Evolutionary conservation across 768 basidiomycete species (phyloP), one percentile per base, ranked within the genome.

Genomic region (Tricholoma sp.): DNA sequence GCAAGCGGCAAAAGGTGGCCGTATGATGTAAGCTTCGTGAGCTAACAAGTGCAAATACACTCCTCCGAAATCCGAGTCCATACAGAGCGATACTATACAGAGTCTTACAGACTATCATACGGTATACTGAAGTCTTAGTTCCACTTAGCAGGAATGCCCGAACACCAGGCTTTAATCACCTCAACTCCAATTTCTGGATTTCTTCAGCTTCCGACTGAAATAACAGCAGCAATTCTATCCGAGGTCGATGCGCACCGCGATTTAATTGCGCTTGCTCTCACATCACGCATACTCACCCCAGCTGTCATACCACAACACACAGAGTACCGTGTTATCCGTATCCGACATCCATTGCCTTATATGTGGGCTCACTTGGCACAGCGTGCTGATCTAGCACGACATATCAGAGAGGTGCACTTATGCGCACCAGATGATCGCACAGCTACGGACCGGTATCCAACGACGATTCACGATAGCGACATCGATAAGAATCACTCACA

Each of bases 321-420:
- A 18, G 72, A 81, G 58, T 81, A 82, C 65, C 76, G 80, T 50
- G 68, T 76, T 53, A 66, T 82, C 57, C 76, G 76, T 29, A 68
- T 76, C n/a, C 71, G 76, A 7, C 68, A 74, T 32, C 66, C 72
- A 1, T 62, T 68, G 47, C 74, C 76, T 12, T 64, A 67, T 17
- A 66, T 81, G 60, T 82, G 80, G 79, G 75, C 74, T 0, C 80
- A 81, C 61, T 74, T 82, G n/a, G 77, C 78, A 15, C 68, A 69
- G 48, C 74, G 79, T 24, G 66, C 74, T n/a, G 79, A 80, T 63
- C 71, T 81, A 6, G 68, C 79, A 42, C 70, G 78, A 41, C 76
- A 77, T 57, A 70, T 82, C 44, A 73, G 76, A 7, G 75, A 76
- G 54, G 73, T 82, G 11, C 73, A 77, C 50, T 72, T 82, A 49